Evolutionary conservation across 2,329 filamentous ascomycete species (phyloP), one percentile per base, ranked within the genome.

Genomic region (Trichothecium roseum): DNA sequence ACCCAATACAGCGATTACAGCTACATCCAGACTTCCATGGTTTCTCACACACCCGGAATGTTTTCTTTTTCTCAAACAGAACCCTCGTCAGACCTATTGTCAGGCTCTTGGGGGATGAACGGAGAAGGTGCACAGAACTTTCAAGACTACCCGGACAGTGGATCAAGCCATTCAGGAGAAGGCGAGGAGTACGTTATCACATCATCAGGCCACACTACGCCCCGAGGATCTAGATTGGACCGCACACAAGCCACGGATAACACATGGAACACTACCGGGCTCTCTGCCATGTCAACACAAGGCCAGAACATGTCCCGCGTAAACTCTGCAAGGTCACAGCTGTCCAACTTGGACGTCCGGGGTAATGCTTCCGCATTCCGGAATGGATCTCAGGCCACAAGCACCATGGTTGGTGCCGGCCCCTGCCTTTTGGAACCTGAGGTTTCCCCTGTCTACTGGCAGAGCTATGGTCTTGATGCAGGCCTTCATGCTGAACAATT

Each of bases 111-210:
- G 72, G 70, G 66, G 48, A 52, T 65, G 52, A 59, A 68, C 63
- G 60, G 60, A 63, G 72, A 76, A 68, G 69, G 69, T 51, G 50
- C 68, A 70, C 72, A 74, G 66, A 72, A 69, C 68, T 71, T 73
- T 55, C 63, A 62, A 55, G 64, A 68, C 45, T 68, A 64, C 53
- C 57, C 64, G 52, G 66, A 69, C 49, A 59, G 62, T 51, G 65
- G 62, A 61, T 66, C 65, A 43, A 56, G 57, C 45, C 60, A 63
- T 45, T 56, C 62, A 48, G 67, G 64, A 64, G 69, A 74, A 43
- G 47, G 62, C 48, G 72, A 74, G 60, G 70, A 74, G 38, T 70
- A 62, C 55, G 55, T 66, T 48, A 69, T 67, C 54, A 61, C 63
- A 49, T 69, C 63, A 49, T 69, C 69, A 55, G 68, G 67, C 53